A percentile compares a stretch with the other conserved stretches of the same genome.
Evolutionary conservation across 192 early-diverging fungal genomes (phyloP).

Genomic region (Borealophlyctis nickersoniae): DNA sequence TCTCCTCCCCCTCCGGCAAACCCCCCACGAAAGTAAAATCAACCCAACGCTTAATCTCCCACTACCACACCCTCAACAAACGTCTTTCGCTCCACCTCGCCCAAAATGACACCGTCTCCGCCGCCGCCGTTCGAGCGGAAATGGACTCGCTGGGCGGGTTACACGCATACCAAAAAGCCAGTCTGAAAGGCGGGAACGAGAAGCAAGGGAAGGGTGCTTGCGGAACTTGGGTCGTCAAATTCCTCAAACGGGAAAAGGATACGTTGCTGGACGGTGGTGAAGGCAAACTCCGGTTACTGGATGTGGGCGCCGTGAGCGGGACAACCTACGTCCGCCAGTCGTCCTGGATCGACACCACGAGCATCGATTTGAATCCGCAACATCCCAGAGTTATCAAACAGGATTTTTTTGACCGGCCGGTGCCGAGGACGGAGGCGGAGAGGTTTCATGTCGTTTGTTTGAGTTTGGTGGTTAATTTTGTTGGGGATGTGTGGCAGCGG

Average conservation of each 20-base stretch:
- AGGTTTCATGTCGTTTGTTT: constrained; percentile 77
- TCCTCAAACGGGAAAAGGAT: constrained; percentile 39
- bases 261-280: not conserved
- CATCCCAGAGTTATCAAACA: constrained; percentile 65
- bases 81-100: constrained; percentile 54
- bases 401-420: constrained; percentile 76
- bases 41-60: constrained; percentile 60
- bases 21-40: not conserved
- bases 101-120: constrained; percentile 7
- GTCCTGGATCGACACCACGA: constrained; percentile 65
- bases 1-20: not conserved
- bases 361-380: constrained; percentile 89
- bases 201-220: constrained; percentile 76
- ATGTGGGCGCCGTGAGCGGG: constrained; percentile 80
- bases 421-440: constrained; percentile 34
- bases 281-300: constrained; percentile 60
- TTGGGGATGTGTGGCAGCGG: constrained; percentile 66
- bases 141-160: constrained; percentile 79
- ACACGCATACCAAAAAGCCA: constrained; percentile 84
- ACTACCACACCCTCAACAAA: constrained; percentile 80
- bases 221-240: constrained; percentile 70
- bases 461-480: constrained; percentile 86
- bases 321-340: constrained; percentile 68
- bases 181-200: constrained; percentile 77
- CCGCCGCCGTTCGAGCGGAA: constrained; percentile 12